A percentile compares a stretch with the other conserved stretches of the same genome.
These are phyloP conservation scores for Penicillium cosmopolitanum DNA, from an alignment of 495 filamentous ascomycete genomes.

Conservation along the genomic window DNA sequence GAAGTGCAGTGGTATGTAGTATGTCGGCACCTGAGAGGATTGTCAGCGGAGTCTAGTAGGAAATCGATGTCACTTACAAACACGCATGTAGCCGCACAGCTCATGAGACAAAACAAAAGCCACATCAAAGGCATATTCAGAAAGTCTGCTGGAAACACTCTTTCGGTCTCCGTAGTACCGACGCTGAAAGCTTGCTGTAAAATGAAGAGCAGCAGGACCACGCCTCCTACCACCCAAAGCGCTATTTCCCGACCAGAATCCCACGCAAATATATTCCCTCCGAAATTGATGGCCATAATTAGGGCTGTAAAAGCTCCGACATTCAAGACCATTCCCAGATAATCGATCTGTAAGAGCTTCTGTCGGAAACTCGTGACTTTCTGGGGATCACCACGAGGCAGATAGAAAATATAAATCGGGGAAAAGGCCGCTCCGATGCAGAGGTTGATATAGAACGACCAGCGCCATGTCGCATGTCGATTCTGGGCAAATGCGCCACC, in stretches of 20 bases:
- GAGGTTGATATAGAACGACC: conserved; percentile 78
- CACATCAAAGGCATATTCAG: conserved; percentile 24
- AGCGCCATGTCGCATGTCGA: conserved; percentile 53
- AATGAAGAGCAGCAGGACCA: conserved; percentile 52
- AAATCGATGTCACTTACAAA: conserved; percentile 13
- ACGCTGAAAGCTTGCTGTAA: conserved; percentile 56
- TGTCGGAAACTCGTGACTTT: conserved; percentile 36
- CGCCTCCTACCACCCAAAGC: conserved; percentile 53
- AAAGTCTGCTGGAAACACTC: conserved; percentile 60
- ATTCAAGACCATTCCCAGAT: conserved; percentile 35
- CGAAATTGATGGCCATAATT: conserved; percentile 59
- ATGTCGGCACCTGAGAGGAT: conserved; percentile 30
- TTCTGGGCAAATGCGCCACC: conserved; percentile 61
- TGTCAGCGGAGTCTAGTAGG: background rate
- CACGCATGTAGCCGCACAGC: conserved; percentile 16
- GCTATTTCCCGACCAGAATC: conserved; percentile 54
- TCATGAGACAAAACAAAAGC: conserved; percentile 38
- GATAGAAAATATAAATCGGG: conserved; percentile 59
- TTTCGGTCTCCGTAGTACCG: conserved; percentile 48
- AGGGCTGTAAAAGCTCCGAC: conserved; percentile 44
- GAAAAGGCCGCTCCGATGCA: conserved; percentile 53
- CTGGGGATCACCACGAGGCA: conserved; percentile 54
- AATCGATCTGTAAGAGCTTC: conserved; percentile 44
- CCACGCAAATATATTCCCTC: conserved; percentile 59
- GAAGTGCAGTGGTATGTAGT: conserved; percentile 58